Evolutionary conservation across 2,329 filamentous ascomycete genomes (phyloP).

Genomic region (Phialophora macrospora): DNA sequence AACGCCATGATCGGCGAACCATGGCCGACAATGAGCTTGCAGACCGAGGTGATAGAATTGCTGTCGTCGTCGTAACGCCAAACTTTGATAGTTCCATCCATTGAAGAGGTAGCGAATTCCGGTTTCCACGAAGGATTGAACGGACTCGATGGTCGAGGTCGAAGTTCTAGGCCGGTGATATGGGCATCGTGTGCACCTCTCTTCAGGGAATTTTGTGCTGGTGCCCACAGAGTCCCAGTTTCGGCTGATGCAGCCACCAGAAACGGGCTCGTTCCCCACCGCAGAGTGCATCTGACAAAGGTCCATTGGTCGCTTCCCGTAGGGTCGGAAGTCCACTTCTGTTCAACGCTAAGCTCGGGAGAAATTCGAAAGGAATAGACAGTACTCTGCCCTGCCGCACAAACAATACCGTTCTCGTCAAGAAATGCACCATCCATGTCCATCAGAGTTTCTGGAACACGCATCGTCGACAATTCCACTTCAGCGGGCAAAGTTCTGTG

Average conservation of each 20-base stretch:
- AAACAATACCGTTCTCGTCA: slow-evolving; percentile 46
- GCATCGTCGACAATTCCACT: slow-evolving; percentile 35
- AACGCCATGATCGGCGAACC: slow-evolving; percentile 48
- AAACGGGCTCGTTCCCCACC: slow-evolving; percentile 42
- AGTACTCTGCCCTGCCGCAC: slow-evolving; percentile 35
- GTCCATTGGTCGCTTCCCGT: slow-evolving; percentile 46
- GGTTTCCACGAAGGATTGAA: slow-evolving; percentile 40
- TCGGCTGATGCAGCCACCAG: slow-evolving; percentile 49
- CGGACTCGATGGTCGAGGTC: slow-evolving; percentile 38
- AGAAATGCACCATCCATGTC: slow-evolving; percentile 52
- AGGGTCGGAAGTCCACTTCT: slow-evolving; percentile 33
- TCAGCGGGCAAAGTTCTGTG: slow-evolving; percentile 32
- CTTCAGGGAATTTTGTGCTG: slow-evolving; percentile 50
- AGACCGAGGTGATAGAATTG: slow-evolving; percentile 29
- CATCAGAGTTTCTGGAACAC: slow-evolving; percentile 44
- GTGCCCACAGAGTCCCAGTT: slow-evolving; percentile 51
- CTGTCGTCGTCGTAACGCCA: slow-evolving; percentile 43
- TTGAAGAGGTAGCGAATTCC: slow-evolving; percentile 51
- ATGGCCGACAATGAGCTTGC: slow-evolving; percentile 37
- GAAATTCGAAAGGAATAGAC: slow-evolving; percentile 37
- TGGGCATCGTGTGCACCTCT: slow-evolving; percentile 49
- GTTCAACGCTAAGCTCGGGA: slow-evolving; percentile 32
- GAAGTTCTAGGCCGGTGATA: slow-evolving; percentile 52
- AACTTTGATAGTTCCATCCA: slow-evolving; percentile 52
- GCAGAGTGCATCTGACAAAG: slow-evolving; percentile 47